Evolutionary conservation across 192 early-diverging fungal species (phyloP).

Genomic region (Coemansia sp.): DNA sequence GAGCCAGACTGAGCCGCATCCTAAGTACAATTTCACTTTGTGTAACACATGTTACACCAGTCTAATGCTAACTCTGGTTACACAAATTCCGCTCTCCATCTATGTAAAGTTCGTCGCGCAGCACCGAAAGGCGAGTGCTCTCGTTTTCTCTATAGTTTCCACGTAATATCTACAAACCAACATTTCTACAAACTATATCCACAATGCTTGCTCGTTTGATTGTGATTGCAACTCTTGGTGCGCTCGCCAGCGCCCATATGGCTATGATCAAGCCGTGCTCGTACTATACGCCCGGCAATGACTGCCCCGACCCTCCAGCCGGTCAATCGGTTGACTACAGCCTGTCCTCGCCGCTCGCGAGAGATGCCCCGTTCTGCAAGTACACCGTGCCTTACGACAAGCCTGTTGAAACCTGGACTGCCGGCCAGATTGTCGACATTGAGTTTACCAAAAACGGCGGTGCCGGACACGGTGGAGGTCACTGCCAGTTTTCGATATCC

Average conservation of each 20-base stretch:
- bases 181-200: not conserved
- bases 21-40: not conserved
- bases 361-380: conserved; percentile 25
- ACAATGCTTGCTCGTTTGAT: not conserved
- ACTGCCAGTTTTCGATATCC: conserved; percentile 60
- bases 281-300: conserved; percentile 29
- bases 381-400: conserved; percentile 37
- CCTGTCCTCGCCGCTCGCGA: not conserved
- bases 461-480: conserved; percentile 53
- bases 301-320: not conserved
- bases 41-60: not conserved
- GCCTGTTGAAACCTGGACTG: conserved; percentile 41
- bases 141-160: not conserved
- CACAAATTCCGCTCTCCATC: not conserved
- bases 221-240: conserved; percentile 8
- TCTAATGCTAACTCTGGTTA: not conserved
- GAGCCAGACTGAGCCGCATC: not conserved
- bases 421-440: conserved; percentile 30
- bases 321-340: conserved; percentile 4
- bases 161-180: too few species aligned
- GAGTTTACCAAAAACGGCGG: conserved; percentile 30
- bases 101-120: not conserved
- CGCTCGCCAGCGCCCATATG: conserved; percentile 18
- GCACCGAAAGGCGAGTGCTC: not conserved
- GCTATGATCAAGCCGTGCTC: conserved; percentile 37